Percentiles rank a stretch among this genome's conserved stretches.
Evolutionary conservation across 352 stramenopile species (phyloP).

Genomic region (Phytophthora uliginosa): DNA sequence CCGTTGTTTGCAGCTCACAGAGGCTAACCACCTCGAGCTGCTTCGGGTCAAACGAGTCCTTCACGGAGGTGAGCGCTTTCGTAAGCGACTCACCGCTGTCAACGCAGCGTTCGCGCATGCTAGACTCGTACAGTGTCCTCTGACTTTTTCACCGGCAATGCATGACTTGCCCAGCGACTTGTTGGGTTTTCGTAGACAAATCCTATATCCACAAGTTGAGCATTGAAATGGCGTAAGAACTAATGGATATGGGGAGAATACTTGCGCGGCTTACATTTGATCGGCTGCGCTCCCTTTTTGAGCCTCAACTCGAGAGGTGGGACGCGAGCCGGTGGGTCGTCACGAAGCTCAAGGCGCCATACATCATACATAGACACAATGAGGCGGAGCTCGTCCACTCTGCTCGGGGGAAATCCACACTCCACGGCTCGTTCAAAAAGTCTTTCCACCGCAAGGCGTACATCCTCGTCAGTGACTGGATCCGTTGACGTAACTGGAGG

Average conservation of each 20-base stretch:
- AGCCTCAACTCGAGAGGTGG: not conserved
- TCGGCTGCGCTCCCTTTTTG: not conserved
- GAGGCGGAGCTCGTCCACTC: not conserved
- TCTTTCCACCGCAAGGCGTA: not conserved
- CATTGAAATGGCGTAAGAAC: not conserved
- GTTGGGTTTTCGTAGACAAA: too few species aligned
- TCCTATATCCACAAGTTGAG: not conserved
- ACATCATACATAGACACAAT: not conserved
- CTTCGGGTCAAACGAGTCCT: too few species aligned
- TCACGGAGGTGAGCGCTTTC: too few species aligned
- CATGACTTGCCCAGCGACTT: too few species aligned
- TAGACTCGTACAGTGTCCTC: too few species aligned
- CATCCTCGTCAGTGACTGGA: conserved; percentile 1
- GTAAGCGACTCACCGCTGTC: too few species aligned
- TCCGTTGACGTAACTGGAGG: not conserved
- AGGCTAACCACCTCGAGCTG: too few species aligned
- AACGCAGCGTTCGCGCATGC: too few species aligned
- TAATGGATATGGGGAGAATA: not conserved
- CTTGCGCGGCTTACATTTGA: not conserved
- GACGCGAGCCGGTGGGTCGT: not conserved
- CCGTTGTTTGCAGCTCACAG: too few species aligned
- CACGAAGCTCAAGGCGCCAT: not conserved
- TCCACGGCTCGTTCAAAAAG: conserved; percentile 11
- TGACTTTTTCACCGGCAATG: too few species aligned
- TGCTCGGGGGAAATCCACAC: conserved; percentile 13